These are phyloP conservation scores for Sugiyamaella sp. DNA, from an alignment of 1,139 yeast species.

Conservation along the genomic window DNA sequence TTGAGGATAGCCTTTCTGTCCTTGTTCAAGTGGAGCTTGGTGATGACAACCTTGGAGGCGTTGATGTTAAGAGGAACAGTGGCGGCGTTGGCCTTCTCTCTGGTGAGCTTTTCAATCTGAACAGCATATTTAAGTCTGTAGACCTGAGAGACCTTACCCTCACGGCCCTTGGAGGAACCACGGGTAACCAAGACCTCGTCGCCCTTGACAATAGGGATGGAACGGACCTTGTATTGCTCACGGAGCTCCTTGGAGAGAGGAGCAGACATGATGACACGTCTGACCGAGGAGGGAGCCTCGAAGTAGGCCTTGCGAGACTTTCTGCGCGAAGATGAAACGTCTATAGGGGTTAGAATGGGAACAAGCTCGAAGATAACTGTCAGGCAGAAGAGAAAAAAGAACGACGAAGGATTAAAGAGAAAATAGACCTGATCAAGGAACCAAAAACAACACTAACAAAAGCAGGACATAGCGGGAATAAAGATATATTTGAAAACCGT, in stretches of 20 bases:
- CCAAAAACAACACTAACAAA: too few species aligned
- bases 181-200: conserved; percentile 96
- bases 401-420: too few species aligned
- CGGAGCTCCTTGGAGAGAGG: conserved; percentile 99
- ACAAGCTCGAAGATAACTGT: too few species aligned
- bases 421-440: too few species aligned
- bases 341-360: conserved; percentile 16
- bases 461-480: too few species aligned
- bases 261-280: conserved; percentile 96
- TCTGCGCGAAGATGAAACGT: conserved; percentile 98
- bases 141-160: conserved; percentile 96
- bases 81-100: conserved; percentile 98
- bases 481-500: too few species aligned
- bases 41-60: conserved; percentile 99
- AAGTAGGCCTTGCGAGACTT: conserved; percentile 99
- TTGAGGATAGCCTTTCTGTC: conserved; percentile 98
- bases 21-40: conserved; percentile 97
- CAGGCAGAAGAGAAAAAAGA: background rate
- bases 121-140: conserved; percentile 98
- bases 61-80: conserved; percentile 96
- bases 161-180: conserved; percentile 99
- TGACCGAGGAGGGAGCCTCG: conserved; percentile 94
- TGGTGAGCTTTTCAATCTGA: conserved; percentile 96
- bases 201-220: conserved; percentile 98
- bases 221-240: conserved; percentile 93